Conservation (phyloP, 225 moss, liverwort and hornwort genomes). For the Sphagnum contortum region DNA sequence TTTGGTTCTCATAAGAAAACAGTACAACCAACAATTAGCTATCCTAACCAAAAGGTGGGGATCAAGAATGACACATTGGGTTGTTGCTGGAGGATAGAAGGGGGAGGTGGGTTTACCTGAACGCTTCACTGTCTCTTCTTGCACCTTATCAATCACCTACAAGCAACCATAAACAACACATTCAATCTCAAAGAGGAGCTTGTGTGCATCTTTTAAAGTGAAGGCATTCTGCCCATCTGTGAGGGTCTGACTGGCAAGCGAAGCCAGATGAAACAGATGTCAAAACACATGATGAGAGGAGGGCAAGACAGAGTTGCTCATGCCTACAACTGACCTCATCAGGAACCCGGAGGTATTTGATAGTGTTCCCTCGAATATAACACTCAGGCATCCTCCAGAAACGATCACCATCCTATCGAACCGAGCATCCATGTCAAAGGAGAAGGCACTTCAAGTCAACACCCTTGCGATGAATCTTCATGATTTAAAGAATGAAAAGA, state of each 20-base stretch:
- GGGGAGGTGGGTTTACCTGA: constrained; percentile 32
- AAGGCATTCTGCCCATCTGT: no score
- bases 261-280: not conserved
- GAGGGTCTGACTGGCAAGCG: no score
- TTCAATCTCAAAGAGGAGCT: not conserved
- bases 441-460: no score
- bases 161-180: constrained; percentile 4
- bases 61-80: no score
- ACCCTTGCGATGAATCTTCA: no score
- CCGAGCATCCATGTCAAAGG: not conserved
- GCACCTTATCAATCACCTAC: constrained; percentile 93
- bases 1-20: no score
- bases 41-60: no score
- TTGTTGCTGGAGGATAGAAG: no score
- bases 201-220: no score
- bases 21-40: no score
- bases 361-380: constrained; percentile 91
- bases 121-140: constrained; percentile 84
- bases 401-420: constrained; percentile 80
- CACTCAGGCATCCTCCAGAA: constrained; percentile 99
- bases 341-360: constrained; percentile 87
- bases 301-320: no score
- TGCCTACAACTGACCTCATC: constrained; percentile 52
- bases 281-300: not conserved
- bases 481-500: no score